Base-by-base conservation (phyloP, 2,329 filamentous ascomycete species). In the Nothopassalora personata region DNA sequence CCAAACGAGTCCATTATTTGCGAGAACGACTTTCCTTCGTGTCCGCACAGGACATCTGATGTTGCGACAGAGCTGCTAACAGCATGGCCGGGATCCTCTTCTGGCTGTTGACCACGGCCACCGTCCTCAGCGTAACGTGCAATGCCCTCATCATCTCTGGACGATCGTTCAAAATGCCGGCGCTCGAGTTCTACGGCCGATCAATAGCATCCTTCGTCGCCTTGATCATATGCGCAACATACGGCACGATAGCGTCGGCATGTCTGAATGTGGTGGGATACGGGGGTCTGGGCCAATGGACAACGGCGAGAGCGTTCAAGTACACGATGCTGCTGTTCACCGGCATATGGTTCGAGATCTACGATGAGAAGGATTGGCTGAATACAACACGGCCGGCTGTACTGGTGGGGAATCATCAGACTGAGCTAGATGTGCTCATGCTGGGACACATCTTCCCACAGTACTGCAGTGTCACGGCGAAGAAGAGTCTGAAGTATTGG, bases 391-490 rank as follows among this genome's bases (percentile, higher is more conserved):
- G 93, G 54, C 94, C 94, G 0, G 92, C 90, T 58, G 89, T 99
- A 58, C 92, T 99, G 70, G 81, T 99, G 67, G 89, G 89, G 45
- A 97, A 97, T 76, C 94, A 99, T 78, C 94, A 99, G 81, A 80
- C 76, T 18, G 94, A 97, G 77, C 84, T 99, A 66, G 94, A 99
- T 72, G 89, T 99, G 45, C 82, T 96, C 60, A 89, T 97, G 85
- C 83, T 99, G 30, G 94, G 91, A 62, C 80, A 82, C 75, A 85
- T 96, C 70, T 97, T 97, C 77, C 94, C 94, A 51, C 86, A 85
- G 69, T 91, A 95, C 80, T 96, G 89, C 80, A 91, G 87, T 70
- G 89, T 99, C 60, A 97, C 93, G 27, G 92, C 93, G 50, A 99
- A 99, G 82, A 86, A 86, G 70, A 89, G 85, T 57, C 79, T 99